Base-by-base conservation (phyloP, 2,329 filamentous ascomycete genomes). In the Metarhizium sp. region DNA sequence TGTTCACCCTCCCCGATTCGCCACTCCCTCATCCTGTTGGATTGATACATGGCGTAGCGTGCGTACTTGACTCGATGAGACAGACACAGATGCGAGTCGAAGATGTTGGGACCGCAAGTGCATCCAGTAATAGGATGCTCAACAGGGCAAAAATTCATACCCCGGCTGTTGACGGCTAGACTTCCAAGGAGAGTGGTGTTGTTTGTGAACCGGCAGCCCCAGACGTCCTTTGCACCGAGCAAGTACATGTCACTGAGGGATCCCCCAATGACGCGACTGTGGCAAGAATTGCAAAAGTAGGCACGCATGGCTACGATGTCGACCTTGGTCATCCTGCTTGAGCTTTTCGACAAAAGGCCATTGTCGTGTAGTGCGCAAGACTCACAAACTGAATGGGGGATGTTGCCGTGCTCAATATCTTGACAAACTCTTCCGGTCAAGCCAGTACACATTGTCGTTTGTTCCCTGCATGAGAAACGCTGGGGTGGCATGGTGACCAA, bases 211-310 rank as follows among this genome's bases (percentile, higher is more conserved):
- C 50, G 52, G 13, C 34, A 18, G n/a, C 69, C 68, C 59, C 63
- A 71, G 25, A 73, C 57, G 7, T 59, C 59, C 49, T 57, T 49
- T 2, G 62, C 59, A 16, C 58, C 60, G 8, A 62, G 56, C 10
- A 54, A 30, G 6, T 61, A 50, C 5, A 30, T 29, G 1, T 43
- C 20, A 11, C 64, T 52, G 20, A 48, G 20, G 25, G 45, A 14
- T 30, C 18, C 25, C 10, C 45, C 25, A 6, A 8, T 29, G 7
- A 48, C 20, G 20, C 25, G 18, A 30, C 10, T 14, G 45, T 48
- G 45, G 59, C 73, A 75, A 0, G 32, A 30, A 11, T 48, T 34
- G 59, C 73, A 75, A 4, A 71, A 62, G 60, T 71, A 73, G 45
- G 64, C 64, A 3, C 73, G 67, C 62, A 74, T 66, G 36, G 38